A percentile compares a stretch with the other conserved stretches of the same genome.
phyloP scores from a whole-genome alignment of 202 grass and related monocot species.

The Schoenoplectus tabernaemontani region DNA sequence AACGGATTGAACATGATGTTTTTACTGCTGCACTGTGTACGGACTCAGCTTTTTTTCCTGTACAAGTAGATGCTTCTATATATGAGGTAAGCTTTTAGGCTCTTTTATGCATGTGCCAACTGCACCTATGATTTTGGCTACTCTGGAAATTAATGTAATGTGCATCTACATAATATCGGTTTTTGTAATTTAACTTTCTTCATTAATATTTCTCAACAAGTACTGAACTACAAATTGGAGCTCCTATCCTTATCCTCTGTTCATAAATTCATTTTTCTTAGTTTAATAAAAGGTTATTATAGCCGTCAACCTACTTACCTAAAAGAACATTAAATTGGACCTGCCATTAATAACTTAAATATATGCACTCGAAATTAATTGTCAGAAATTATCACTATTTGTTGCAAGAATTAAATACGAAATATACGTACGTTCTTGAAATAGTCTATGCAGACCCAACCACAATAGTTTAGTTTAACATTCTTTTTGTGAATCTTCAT shows the following conservation, averaged over 20 bases:
- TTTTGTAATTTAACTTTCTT: too few relatives aligned
- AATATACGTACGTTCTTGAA: neutral
- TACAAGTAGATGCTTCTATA: slow-evolving; percentile 22
- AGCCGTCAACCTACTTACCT: neutral
- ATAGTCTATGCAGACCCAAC: neutral
- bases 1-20: slow-evolving; percentile 12
- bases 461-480: neutral
- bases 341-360: neutral
- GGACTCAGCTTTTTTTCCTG: slow-evolving; percentile 1
- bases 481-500: neutral
- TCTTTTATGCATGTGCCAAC: slow-evolving; percentile 19
- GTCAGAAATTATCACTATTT: too few relatives aligned
- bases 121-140: neutral
- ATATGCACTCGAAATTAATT: neutral
- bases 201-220: too few relatives aligned
- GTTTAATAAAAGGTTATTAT: neutral
- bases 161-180: too few relatives aligned
- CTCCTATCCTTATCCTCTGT: neutral
- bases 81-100: slow-evolving; percentile 7
- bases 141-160: too few relatives aligned
- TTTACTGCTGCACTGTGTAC: slow-evolving; percentile 18
- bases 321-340: neutral
- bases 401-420: neutral
- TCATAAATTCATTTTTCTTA: neutral
- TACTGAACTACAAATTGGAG: too few relatives aligned